Conservation (phyloP, 2,329 filamentous ascomycete genomes). For the Monosporascus sp. region DNA sequence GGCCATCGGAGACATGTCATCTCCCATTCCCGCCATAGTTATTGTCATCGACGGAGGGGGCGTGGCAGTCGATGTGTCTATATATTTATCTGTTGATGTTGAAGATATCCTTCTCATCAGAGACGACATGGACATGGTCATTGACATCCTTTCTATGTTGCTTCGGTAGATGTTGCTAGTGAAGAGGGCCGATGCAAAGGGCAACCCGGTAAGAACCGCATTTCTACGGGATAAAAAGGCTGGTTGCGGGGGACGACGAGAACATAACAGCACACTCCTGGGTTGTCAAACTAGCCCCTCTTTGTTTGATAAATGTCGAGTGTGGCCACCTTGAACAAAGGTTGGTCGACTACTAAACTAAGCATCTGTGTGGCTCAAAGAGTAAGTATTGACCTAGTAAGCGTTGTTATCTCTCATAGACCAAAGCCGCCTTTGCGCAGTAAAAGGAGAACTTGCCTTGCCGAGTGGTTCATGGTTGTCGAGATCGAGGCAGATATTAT, state of each 20-base stretch:
- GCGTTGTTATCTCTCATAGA: not conserved
- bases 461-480: too few relatives aligned
- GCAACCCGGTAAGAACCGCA: not conserved
- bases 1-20: not conserved
- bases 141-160: conserved; percentile 11
- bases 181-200: not conserved
- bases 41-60: conserved; percentile 1
- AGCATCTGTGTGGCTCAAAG: not conserved
- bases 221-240: not conserved
- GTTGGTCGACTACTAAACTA: too few relatives aligned
- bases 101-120: conserved; percentile 3
- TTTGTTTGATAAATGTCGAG: not conserved
- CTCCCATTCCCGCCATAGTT: conserved; percentile 8
- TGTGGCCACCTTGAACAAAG: not conserved
- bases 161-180: not conserved
- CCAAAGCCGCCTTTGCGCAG: too few relatives aligned
- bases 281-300: not conserved
- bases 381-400: not conserved
- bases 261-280: not conserved
- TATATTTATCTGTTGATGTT: not conserved
- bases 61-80: not conserved
- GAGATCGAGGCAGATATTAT: too few relatives aligned
- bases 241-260: not conserved
- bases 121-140: conserved; percentile 2
- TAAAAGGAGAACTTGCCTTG: too few relatives aligned